Evolutionary conservation across 176 grass and related monocot genomes (phyloP), one percentile per base, ranked within the genome.

Genomic region (Carex littledalei): DNA sequence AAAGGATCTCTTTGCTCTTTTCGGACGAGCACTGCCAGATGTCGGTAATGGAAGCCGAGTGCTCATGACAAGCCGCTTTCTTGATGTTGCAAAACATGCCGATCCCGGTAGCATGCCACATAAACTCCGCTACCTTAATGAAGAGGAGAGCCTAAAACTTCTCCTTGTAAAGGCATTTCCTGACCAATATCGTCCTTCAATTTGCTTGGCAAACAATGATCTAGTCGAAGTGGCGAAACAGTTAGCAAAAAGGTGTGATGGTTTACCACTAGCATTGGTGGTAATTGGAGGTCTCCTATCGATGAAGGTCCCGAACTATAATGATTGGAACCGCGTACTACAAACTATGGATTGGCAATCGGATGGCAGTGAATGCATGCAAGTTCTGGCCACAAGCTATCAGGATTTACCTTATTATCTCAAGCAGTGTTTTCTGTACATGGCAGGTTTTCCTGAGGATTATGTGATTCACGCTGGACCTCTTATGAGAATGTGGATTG

Each of bases 381-480:
- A 22, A 32, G 59, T 85, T 62, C 59, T 85, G 20, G 67, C 52
- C 7, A 35, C 71, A 21, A 85, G 84, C 22, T 85, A 78, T 41
- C 16, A 78, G 11, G 84, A 85, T 29, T 52, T 85, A 45, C 84
- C 70, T 4, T 18, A 85, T 76, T 29, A 1, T 43, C 58, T 85
- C 6, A 85, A 85, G 50, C 53, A 65, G 39, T 85, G 69, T 17
- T 85, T 47, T 70, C 39, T 84, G 16, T 84, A 84, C n/a, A 16
- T 84, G 47, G 81, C 81, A 84, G 56, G 63, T 31, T 84, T 84
- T 26, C 81, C 81, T 12, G 63, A 84, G 41, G 81, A 71, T 55
- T 84, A 67, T 8, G 41, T 56, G 5, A 71, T 84, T 11, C n/a
- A 49, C 8, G 15, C 24, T 52, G 49, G 11, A 0, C 69, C 16